Conservation (phyloP, 176 grass and related monocot species). For the Otatea glauca region DNA sequence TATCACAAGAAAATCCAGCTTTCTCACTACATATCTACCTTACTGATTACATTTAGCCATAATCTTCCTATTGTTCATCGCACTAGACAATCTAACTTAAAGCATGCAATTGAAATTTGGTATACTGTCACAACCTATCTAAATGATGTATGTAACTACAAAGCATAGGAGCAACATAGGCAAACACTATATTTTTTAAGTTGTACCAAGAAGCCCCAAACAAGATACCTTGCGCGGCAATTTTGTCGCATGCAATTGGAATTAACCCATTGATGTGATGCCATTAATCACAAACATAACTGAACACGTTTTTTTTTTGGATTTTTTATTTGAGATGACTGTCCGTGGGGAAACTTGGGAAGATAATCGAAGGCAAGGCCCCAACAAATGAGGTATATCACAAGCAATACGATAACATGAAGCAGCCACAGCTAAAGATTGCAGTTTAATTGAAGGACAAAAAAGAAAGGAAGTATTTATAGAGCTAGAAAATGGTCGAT, state of each 20-base stretch:
- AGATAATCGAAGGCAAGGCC: neutral
- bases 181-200: neutral
- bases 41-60: neutral
- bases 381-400: neutral
- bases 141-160: neutral
- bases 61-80: neutral
- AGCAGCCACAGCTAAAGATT: neutral
- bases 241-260: neutral
- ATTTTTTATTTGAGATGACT: neutral
- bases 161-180: neutral
- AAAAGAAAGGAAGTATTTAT: neutral
- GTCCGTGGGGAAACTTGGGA: neutral
- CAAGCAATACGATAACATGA: neutral
- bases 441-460: neutral
- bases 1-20: neutral
- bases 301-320: neutral
- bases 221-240: neutral
- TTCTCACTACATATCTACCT: constrained; percentile 3
- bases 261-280: neutral
- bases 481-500: no score
- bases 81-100: neutral
- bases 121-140: neutral
- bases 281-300: neutral
- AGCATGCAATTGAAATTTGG: neutral
- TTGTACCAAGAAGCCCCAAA: neutral